Evolutionary conservation across 2,329 filamentous ascomycete species (phyloP).

Genomic region (Domatiomyces globalis): DNA sequence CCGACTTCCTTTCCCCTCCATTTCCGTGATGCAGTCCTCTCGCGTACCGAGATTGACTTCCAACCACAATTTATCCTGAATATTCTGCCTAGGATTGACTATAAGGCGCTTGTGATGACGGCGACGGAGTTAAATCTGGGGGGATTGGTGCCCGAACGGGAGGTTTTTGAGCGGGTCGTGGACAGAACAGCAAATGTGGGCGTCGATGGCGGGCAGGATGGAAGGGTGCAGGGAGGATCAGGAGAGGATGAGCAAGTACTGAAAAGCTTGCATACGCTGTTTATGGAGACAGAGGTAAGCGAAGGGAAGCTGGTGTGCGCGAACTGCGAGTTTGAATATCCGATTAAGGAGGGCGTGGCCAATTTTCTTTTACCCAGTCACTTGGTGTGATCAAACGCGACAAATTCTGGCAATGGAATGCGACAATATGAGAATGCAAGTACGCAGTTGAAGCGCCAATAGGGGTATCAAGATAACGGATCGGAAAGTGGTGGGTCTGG

Average conservation of each 20-base stretch:
- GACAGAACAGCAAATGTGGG: constrained; percentile 3
- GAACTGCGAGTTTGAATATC: constrained; percentile 86
- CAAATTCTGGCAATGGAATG: neutral
- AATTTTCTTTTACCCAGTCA: constrained; percentile 93
- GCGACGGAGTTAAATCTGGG: constrained; percentile 53
- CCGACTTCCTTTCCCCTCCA: constrained; percentile 76
- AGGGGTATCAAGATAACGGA: neutral
- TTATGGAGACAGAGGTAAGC: constrained; percentile 79
- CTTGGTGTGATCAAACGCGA: constrained; percentile 38
- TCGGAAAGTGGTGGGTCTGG: too few relatives aligned
- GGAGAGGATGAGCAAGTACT: constrained; percentile 45
- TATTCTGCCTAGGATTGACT: constrained; percentile 75
- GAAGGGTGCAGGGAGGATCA: constrained; percentile 8
- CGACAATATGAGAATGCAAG: neutral
- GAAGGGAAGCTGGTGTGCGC: constrained; percentile 83
- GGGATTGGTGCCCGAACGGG: constrained; percentile 19
- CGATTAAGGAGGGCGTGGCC: constrained; percentile 86
- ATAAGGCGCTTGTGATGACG: constrained; percentile 63
- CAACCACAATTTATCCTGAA: constrained; percentile 72
- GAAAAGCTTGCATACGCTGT: constrained; percentile 62
- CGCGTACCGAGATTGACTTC: constrained; percentile 66
- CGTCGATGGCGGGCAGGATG: constrained; percentile 5
- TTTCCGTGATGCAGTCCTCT: constrained; percentile 80
- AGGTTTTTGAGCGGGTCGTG: constrained; percentile 16
- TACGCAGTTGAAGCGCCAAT: neutral